phyloP scores from a whole-genome alignment of 2,329 filamentous ascomycete species.

The Diaporthe sp. region DNA sequence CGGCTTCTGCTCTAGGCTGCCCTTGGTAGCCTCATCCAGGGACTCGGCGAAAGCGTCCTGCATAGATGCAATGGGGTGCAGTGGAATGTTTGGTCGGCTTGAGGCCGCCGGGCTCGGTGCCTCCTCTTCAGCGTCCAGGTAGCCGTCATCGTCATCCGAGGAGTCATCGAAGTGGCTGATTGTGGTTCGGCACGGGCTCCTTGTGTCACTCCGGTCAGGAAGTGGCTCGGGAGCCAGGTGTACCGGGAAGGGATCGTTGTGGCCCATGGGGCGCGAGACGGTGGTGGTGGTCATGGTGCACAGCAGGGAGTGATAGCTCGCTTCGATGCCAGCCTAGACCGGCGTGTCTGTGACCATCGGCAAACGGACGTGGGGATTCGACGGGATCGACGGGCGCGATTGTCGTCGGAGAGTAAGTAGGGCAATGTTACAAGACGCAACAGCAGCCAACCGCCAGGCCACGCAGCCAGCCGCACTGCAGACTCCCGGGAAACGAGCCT shows the following conservation, averaged over 20 bases:
- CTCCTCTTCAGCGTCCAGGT: conserved; percentile 15
- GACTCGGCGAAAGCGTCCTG: conserved; percentile 89
- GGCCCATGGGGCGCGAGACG: conserved; percentile 38
- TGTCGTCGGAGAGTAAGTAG: conserved; percentile 33
- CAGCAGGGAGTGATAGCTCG: conserved; percentile 41
- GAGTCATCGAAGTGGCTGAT: conserved; percentile 41
- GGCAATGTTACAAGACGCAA: conserved; percentile 21
- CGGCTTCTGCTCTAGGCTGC: conserved; percentile 61
- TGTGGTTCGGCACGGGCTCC: conserved; percentile 40
- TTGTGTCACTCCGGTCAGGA: conserved; percentile 38
- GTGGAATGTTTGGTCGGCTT: conserved; percentile 50
- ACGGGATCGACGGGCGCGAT: conserved; percentile 37
- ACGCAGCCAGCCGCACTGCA: conserved; percentile 42
- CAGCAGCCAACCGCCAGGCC: conserved; percentile 35
- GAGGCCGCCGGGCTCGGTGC: conserved; percentile 29
- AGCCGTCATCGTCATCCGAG: conserved; percentile 34
- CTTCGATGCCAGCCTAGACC: conserved; percentile 43
- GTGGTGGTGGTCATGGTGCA: conserved; percentile 41
- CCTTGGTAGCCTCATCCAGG: conserved; percentile 77
- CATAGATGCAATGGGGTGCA: conserved; percentile 82
- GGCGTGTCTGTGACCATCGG: conserved; percentile 42
- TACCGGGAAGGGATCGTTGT: conserved; percentile 32
- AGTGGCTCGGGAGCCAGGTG: conserved; percentile 35
- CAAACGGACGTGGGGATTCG: conserved; percentile 33
- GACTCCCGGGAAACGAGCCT: conserved; percentile 34